Base-by-base conservation (phyloP, 2,329 filamentous ascomycete genomes). In the Fusarium musae region DNA sequence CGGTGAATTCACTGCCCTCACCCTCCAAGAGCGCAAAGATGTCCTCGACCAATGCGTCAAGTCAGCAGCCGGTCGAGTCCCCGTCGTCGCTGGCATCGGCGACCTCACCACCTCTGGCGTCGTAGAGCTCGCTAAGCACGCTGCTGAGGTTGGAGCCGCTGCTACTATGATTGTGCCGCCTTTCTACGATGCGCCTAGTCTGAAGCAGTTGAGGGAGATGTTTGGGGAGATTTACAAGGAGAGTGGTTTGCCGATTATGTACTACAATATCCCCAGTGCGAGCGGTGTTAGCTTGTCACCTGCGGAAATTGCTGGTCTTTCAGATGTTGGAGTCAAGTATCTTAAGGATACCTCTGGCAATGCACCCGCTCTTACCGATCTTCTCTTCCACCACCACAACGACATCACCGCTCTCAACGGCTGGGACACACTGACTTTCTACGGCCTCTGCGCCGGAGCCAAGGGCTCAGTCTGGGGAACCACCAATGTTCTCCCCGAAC, bases 401-500 rank as follows among this genome's bases (percentile, higher is more conserved):
- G 74, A 80, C 32, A 84, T 87, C 67, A 87, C 84, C 3, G 80
- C 84, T 0, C 87, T 88, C 75, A 88, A 88, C 63, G 86, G 86
- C 2, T 88, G 86, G 86, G 86, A 88, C 65, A 87, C 85, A 0
- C 78, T 88, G 21, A 88, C 86, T 0, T 88, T 88, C 74, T 87
- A 87, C 69, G 85, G 86, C 15, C 77, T 88, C 15, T 84, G 83
- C 1, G 85, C 85, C 2, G 86, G 86, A 0, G 84, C 85, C 13
- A 84, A 84, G 50, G 86, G 86, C 6, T 84, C 83, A 6, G 83
- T 87, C 2, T 87, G 86, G 86, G 86, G 86, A 2, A 84, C 86
- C 1, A 83, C 85, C 5, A 87, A 88, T 64, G 79, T 87, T 21
- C 84, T 87, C 15, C 86, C 86, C 1, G 85, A 87, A 69, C 75